Evolutionary conservation across 2,329 filamentous ascomycete genomes (phyloP), one percentile per base, ranked within the genome.

Genomic region (Fusarium kyushuense): DNA sequence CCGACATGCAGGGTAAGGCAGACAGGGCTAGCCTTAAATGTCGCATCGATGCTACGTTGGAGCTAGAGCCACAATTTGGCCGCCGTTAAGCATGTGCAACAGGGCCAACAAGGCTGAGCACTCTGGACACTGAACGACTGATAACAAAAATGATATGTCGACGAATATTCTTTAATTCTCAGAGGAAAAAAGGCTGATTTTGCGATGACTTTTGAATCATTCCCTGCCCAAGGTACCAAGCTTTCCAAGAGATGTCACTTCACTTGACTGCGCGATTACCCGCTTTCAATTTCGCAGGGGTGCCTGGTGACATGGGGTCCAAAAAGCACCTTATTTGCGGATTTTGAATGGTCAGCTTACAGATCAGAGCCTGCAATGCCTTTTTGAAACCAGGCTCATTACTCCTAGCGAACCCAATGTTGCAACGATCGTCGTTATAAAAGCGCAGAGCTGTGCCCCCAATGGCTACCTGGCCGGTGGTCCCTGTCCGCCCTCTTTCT

Each of bases 261-360:
- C 6, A 49, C 43, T 30, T 8, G 27, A 9, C 27, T 27, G 60
- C 54, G 30, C 52, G 41, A 42, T 19, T 53, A 57, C 21, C 42
- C 40, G 49, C 36, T 25, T 23, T 23, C 30, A 52, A 30, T 45
- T 30, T 35, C 14, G 40, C 65, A 65, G 47, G 60, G 60, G 30
- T 48, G 25, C 25, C 43, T 33, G 19, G 25, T 14, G 41, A 5
- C 23, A 62, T 62, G 58, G 46, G 45, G 58, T 27, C 48, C 21
- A 36, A 53, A 46, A 46, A 9, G 23, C 7, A 30, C 43, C 46
- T 46, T 65, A 69, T 69, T 69, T 66, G 61, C 40, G 35, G 52
- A 51, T 29, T 52, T 19, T n/a, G 29, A 43, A 63, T 45, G 42
- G 65, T 63, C 61, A 66, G 65, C 65, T 66, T 68, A 63, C 38